phyloP scores from a whole-genome alignment of 495 filamentous ascomycete species.

The Hamigera avellanea region DNA sequence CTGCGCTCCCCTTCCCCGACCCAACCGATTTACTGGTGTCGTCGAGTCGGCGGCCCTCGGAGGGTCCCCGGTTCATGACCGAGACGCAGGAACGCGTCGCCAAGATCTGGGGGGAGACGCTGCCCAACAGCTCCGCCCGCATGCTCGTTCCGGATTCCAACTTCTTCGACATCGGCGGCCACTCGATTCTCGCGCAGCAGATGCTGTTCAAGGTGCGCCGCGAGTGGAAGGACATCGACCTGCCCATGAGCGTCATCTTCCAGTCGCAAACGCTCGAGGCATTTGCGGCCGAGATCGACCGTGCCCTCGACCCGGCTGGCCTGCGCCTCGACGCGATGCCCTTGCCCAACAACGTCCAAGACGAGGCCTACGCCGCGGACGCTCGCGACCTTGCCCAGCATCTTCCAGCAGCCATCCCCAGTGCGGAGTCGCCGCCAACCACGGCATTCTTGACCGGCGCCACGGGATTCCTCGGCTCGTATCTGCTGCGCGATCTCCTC shows the following conservation, averaged over 20 bases:
- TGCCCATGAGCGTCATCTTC: conserved; percentile 70
- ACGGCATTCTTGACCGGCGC: conserved; percentile 82
- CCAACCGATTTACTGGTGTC: conserved; percentile 38
- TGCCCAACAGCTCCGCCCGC: conserved; percentile 40
- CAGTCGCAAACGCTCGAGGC: conserved; percentile 58
- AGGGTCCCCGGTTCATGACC: conserved; percentile 31
- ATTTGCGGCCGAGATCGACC: conserved; percentile 68
- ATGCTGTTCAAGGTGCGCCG: conserved; percentile 61
- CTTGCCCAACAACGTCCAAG: too few relatives aligned
- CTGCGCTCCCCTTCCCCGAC: conserved; percentile 83
- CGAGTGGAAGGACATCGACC: conserved; percentile 50
- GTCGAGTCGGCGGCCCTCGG: conserved; percentile 10
- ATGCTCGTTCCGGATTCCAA: conserved; percentile 52
- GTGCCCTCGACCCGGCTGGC: conserved; percentile 22
- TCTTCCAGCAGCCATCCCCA: conserved; percentile 31
- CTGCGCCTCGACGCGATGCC: conserved; percentile 13
- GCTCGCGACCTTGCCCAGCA: conserved; percentile 42
- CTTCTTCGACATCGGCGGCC: conserved; percentile 85
- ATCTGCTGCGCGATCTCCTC: conserved; percentile 66
- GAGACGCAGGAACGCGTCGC: conserved; percentile 59
- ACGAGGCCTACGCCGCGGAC: conserved; percentile 58
- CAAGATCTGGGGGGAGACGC: conserved; percentile 50
- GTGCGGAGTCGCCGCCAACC: conserved; percentile 15
- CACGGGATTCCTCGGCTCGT: conserved; percentile 84
- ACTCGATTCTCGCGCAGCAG: conserved; percentile 78